phyloP scores from a whole-genome alignment of 495 filamentous ascomycete species.

The Aspergillus nanangensis region DNA sequence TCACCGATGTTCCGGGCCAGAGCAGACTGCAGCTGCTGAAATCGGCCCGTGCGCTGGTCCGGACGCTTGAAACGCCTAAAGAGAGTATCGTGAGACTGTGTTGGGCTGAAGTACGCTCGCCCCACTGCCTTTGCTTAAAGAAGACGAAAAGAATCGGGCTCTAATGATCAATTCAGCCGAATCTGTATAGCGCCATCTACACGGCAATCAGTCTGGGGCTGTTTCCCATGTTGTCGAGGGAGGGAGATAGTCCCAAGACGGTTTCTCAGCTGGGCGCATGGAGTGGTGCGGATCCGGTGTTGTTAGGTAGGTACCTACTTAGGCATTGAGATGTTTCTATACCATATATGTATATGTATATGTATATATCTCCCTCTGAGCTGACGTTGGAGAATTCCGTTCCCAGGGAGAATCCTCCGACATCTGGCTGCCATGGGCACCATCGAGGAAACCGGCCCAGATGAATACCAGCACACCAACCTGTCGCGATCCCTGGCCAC shows the following conservation, averaged over 20 bases:
- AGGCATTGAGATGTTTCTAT: not conserved
- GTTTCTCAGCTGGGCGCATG: constrained; percentile 24
- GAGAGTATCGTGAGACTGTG: not conserved
- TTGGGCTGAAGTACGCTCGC: not conserved
- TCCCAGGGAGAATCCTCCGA: too few relatives aligned
- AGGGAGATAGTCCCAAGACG: constrained; percentile 28
- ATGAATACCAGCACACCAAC: constrained; percentile 41
- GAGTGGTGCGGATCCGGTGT: constrained; percentile 22
- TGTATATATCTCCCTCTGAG: too few relatives aligned
- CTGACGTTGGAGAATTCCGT: too few relatives aligned
- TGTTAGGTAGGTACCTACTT: constrained; percentile 24
- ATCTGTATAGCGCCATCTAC: constrained; percentile 15
- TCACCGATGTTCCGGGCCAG: not conserved
- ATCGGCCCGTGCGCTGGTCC: not conserved
- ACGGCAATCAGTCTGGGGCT: constrained; percentile 28
- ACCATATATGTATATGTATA: not conserved
- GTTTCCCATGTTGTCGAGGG: constrained; percentile 27
- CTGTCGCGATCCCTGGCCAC: constrained; percentile 36
- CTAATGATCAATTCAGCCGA: too few relatives aligned
- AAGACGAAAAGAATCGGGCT: too few relatives aligned
- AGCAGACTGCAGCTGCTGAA: not conserved
- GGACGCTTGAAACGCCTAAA: not conserved
- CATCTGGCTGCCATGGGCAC: constrained; percentile 48
- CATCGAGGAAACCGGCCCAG: constrained; percentile 35
- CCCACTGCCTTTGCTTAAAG: too few relatives aligned